These are phyloP conservation scores for Carallia brachiata DNA, from an alignment of 345 rosid genomes.

Conservation along the genomic window DNA sequence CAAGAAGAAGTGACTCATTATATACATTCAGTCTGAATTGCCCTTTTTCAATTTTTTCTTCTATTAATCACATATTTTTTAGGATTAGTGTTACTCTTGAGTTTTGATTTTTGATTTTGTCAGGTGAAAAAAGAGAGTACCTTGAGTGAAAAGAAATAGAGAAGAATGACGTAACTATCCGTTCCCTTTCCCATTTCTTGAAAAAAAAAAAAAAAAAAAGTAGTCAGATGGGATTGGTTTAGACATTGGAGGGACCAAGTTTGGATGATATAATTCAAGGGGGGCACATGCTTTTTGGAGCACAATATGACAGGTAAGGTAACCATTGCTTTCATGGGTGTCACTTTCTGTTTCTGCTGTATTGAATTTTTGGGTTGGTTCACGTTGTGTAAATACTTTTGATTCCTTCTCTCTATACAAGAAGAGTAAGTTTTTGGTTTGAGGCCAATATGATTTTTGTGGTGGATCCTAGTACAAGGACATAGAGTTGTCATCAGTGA, in stretches of 20 bases:
- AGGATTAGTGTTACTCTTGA: too few species aligned
- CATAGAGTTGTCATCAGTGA: background rate
- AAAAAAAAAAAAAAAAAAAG: too few species aligned
- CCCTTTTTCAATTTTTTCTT: background rate
- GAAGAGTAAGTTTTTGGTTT: background rate
- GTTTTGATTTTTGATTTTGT: too few species aligned
- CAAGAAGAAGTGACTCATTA: constrained; percentile 46
- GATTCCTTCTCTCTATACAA: constrained; percentile 3
- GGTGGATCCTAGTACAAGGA: background rate
- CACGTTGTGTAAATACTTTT: constrained; percentile 13
- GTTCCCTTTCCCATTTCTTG: too few species aligned
- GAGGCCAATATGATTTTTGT: background rate
- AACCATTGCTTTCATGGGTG: constrained; percentile 46
- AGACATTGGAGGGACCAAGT: constrained; percentile 9
- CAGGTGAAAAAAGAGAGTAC: background rate
- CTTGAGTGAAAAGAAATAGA: background rate
- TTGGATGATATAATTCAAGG: constrained; percentile 17
- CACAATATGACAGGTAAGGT: constrained; percentile 33
- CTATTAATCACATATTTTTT: background rate
- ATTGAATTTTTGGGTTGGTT: constrained; percentile 3
- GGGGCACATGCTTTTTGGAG: constrained; percentile 32
- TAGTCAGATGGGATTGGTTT: background rate
- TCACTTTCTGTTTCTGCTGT: constrained; percentile 33
- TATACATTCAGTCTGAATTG: background rate
- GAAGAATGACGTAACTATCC: background rate